Evolutionary conservation across 129 eudicot species (phyloP), one percentile per base, ranked within the genome.

Genomic region (Scalesia atractyloides): DNA sequence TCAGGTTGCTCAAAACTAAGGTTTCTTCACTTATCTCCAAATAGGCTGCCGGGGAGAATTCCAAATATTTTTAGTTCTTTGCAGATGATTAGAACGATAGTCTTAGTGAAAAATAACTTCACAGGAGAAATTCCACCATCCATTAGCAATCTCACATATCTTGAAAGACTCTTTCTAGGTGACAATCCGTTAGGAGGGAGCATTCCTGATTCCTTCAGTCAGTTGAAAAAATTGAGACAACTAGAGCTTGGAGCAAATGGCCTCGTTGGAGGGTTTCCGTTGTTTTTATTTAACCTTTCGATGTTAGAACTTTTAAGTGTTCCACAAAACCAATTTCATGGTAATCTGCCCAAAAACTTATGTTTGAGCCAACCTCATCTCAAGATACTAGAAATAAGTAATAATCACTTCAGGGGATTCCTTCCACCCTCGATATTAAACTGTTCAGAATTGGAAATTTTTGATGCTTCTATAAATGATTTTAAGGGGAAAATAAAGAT

Each of bases 61-160:
- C 69, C 73, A 14, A 48, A 22, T 5, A 33, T 3, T 14, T 43
- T 65, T 20, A 5, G 68, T 43, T 67, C 74, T 44, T 2, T 66
- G 16, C 7, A 1, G 52, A 68, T 4, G 30, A 24, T 24, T 24
- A 24, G 30, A 39, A 46, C 58, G 0, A 46, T 1, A 24, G 0
- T 0, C 3, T 30, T 76, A 6, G 7, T 10, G 9, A 0, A 1
- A 2, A 76, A 76, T 20, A 76, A 48, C 19, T 47, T 76, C 15
- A 67, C 60, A 0, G 80, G 80, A 18, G 75, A 59, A 1, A 76
- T 76, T 43, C 75, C 75, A 17, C 69, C 80, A 1, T 68, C 51
- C 51, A 68, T 68, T 47, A 69, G 81, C 14, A 76, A 76, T 68
- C 69, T 76, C 64, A 68, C 80, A 15, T 26, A 59, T 7, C 60